Base-by-base conservation (phyloP, 805 yeast species). In the Zygoascus flipseniorum region DNA sequence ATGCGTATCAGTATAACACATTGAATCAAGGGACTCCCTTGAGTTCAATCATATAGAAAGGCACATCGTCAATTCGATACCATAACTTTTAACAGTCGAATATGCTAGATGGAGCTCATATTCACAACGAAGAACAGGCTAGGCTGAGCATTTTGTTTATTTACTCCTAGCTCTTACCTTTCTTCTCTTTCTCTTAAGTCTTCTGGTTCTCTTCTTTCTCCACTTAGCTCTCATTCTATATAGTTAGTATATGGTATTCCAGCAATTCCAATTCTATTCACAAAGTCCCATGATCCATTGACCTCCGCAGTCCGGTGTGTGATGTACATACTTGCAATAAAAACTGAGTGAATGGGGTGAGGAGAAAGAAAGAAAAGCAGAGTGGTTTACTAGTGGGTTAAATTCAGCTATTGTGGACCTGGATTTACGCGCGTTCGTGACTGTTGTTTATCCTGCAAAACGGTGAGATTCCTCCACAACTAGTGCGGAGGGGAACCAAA, bases 181-280 rank as follows among this genome's bases (percentile, higher is more conserved):
- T 97, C 98, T 97, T 86, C 98, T 88, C 96, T 92, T 92, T 84
- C 97, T 89, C 88, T 92, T 92, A 76, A 92, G 87, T 88, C 98
- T 89, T 88, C 98, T 90, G 79, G 86, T 95, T 90, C 98, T 92
- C 96, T 92, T 92, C 87, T 92, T 92, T 87, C 97, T 92, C 98
- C 97, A 90, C 86, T 90, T 90, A 80, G 86, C 84, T 67, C 72
- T 66, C 72, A 68, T 68, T 52, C 52, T 54, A 53, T 20, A 39
- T 48, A 16, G 43, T 48, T 37, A 39, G 45, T 20, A 26, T 13
- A 18, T 14, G 13, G 8, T 10, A 14, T 19, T 18, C 16, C 5
- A 5, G 13, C 13, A 11, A 42, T n/a, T 42, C 5, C 26, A 42
- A 18, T 18, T 18, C 44, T 42, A 18, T 42, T 10, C 18, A 6